A percentile compares a stretch with the other conserved stretches of the same genome.
These are phyloP conservation scores for Beauveria asiatica DNA, from an alignment of 2,329 filamentous ascomycete genomes.

Conservation along the genomic window DNA sequence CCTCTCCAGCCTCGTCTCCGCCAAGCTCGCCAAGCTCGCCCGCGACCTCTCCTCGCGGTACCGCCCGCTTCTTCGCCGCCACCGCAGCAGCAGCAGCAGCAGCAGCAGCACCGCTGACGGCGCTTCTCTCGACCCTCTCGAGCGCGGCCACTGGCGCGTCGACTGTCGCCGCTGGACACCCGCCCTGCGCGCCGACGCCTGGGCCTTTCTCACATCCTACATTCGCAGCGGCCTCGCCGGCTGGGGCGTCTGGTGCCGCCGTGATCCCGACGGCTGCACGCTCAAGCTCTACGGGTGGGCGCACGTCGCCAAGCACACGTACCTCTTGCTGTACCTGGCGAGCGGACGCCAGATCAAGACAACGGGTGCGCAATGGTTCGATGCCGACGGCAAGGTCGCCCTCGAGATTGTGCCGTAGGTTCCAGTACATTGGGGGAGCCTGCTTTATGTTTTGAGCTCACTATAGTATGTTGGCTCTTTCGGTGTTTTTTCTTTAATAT, in stretches of 20 bases:
- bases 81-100: slow-evolving; percentile 10
- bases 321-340: slow-evolving; percentile 64
- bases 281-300: slow-evolving; percentile 74
- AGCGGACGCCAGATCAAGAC: slow-evolving; percentile 54
- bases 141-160: slow-evolving; percentile 73
- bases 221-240: slow-evolving; percentile 52
- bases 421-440: too few species aligned
- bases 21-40: slow-evolving; percentile 41
- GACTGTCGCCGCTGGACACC: slow-evolving; percentile 46
- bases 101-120: background rate
- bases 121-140: slow-evolving; percentile 39
- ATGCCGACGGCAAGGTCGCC: slow-evolving; percentile 48
- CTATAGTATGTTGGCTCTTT: background rate
- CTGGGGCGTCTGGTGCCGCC: slow-evolving; percentile 56
- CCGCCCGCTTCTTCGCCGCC: slow-evolving; percentile 30
- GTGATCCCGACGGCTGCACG: slow-evolving; percentile 29
- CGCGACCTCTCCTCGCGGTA: slow-evolving; percentile 45
- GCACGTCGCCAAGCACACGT: slow-evolving; percentile 61
- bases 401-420: slow-evolving; percentile 26
- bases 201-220: slow-evolving; percentile 53
- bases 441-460: background rate
- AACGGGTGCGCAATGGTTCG: slow-evolving; percentile 57
- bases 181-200: slow-evolving; percentile 43
- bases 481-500: background rate
- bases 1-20: slow-evolving; percentile 46